phyloP scores from a whole-genome alignment of 2,329 filamentous ascomycete genomes.

The Hypoxylon rubiginosum region DNA sequence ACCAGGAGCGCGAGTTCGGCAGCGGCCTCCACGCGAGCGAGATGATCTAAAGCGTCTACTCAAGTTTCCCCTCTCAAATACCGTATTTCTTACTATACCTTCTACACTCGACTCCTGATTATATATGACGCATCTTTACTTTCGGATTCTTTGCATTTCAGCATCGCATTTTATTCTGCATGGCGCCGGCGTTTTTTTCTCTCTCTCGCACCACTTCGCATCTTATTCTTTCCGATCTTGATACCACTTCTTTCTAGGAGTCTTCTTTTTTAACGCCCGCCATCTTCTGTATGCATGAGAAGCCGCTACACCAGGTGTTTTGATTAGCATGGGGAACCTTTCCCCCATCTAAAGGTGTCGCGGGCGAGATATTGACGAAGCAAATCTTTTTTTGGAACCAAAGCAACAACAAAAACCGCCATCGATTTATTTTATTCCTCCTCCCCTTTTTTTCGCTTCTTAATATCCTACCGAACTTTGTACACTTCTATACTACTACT shows the following conservation, averaged over 20 bases:
- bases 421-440: conserved; percentile 1
- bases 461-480: conserved; percentile 36
- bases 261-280: conserved; percentile 28
- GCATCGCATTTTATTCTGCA: conserved; percentile 51
- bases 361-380: conserved; percentile 14
- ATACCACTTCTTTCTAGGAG: conserved; percentile 45
- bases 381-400: conserved; percentile 1
- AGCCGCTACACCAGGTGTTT: not conserved
- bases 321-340: not conserved
- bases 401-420: not conserved
- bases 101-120: conserved; percentile 22
- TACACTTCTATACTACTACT: conserved; percentile 42
- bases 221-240: conserved; percentile 38
- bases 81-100: conserved; percentile 18
- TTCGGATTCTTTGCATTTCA: conserved; percentile 37
- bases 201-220: conserved; percentile 4
- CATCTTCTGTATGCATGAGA: conserved; percentile 23
- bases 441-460: conserved; percentile 33
- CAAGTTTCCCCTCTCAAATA: conserved; percentile 9
- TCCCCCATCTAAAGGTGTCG: conserved; percentile 11
- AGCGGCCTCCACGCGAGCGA: conserved; percentile 68
- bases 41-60: conserved; percentile 62
- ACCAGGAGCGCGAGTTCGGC: conserved; percentile 57
- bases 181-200: conserved; percentile 53
- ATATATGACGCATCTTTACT: conserved; percentile 42